Evolutionary conservation across 306 rosid genomes (phyloP), one percentile per base, ranked within the genome.

Genomic region (Trichosanthes cucumerina): DNA sequence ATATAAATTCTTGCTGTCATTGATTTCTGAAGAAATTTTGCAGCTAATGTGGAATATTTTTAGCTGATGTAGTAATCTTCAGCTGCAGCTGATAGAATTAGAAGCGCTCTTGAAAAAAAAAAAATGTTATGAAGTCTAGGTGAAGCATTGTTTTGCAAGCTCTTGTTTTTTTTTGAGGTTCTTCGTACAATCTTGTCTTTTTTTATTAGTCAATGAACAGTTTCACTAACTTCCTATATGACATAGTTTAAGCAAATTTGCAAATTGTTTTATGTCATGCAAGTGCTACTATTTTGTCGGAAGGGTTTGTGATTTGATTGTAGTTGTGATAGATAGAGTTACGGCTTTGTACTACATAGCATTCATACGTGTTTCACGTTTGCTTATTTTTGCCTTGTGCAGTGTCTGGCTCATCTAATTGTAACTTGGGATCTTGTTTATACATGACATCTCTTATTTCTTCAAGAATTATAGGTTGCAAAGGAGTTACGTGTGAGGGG

Each of bases 401-500:
- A 38, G 38, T 66, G 31, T 18, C 23, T 31, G 41, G 41, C 18
- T 70, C 34, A 70, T 70, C 54, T 44, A 24, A 43, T 69, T 70
- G n/a, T 39, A 38, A 38, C 2, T 56, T 24, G 31, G n/a, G 53
- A 12, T 70, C 6, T 70, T 23, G 54, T 23, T 70, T 24, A 23
- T 70, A 43, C 56, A 14, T 44, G 13, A 49, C 31, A 71, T 16
- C 14, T 28, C 72, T 72, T 79, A 38, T 80, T 46, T 69, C 49
- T 38, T 85, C 60, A 73, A 81, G 60, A 79, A 65, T 79, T 79
- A 56, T 82, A 92, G 98, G 97, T 94, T 76, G 97, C 97, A 52
- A 90, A 88, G 87, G 97, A 94, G 87, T 83, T 94, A 75, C 85
- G 89, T 31, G 95, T 83, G 82, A 92, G 93, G 84, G 93, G 96